Base-by-base conservation (phyloP, 352 stramenopile species). In the Blastocystis sp. region DNA sequence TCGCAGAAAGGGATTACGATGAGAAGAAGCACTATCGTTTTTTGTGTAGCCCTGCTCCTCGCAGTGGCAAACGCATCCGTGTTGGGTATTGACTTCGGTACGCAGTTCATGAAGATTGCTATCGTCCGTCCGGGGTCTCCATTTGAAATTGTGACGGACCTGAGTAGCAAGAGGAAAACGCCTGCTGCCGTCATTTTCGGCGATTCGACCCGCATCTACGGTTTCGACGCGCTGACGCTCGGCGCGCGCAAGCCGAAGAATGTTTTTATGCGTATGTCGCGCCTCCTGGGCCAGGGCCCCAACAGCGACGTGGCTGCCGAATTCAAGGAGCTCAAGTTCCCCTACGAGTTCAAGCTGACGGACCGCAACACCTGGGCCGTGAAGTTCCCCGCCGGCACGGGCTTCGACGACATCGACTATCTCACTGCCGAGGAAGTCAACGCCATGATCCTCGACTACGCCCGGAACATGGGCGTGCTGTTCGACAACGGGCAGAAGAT, bases 151-250 rank as follows among this genome's bases (percentile, higher is more conserved):
- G 95, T 98, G 2, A 98, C 95, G 34, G 98, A 99, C 90, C 91
- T 97, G 67, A 94, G 98, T 89, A 97, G 94, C 86, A 98, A 98
- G 91, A 94, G 96, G 70, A 98, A 98, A 91, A 98, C 96, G 28
- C 95, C 98, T 90, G 95, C 95, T 82, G 93, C 94, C 78, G 92
- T 97, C 60, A 92, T 92, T 34, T 97, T 97, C 82, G 92, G 96
- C 89, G 52, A 87, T 62, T 94, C 95, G 40, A 94, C 96, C 78
- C 92, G 96, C 0, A 93, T 97, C 43, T 98, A 98, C 90, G 96
- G 95, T 38, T 94, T 94, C 1, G 96, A 98, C 90, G 96, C 96
- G 0, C 93, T 92, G 45, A 94, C 91, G 19, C 90, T 98, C 60
- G 92, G 95, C 77, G 93, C 95, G 38, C 92, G 96, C 19, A 96